phyloP scores from a whole-genome alignment of 306 rosid genomes.

The Rubus parviflorus region DNA sequence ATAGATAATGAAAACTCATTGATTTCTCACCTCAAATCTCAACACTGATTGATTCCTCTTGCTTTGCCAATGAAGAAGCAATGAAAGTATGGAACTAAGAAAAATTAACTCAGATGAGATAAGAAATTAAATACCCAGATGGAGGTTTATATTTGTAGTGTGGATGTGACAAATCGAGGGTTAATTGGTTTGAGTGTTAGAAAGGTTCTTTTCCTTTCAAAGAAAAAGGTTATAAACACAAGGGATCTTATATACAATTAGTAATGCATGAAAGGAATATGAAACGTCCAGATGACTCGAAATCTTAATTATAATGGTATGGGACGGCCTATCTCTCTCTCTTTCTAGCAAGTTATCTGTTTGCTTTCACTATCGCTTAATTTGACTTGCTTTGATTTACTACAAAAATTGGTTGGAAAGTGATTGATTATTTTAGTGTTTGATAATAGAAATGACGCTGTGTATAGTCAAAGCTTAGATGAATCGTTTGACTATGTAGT shows the following conservation, averaged over 20 bases:
- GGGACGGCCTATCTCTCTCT: constrained; percentile 37
- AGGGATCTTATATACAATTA: constrained; percentile 20
- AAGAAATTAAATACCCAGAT: neutral
- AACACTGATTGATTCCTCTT: neutral
- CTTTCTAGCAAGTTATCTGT: constrained; percentile 26
- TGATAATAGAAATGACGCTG: neutral
- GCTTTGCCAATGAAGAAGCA: neutral
- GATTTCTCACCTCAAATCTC: constrained; percentile 1
- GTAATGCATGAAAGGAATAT: constrained; percentile 42
- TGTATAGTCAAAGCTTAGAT: constrained; percentile 3
- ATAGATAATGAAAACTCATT: neutral
- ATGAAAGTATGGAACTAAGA: neutral
- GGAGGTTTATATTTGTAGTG: neutral
- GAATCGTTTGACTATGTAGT: neutral
- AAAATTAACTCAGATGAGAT: neutral
- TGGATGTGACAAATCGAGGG: neutral
- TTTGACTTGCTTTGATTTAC: constrained; percentile 36
- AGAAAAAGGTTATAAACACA: constrained; percentile 27
- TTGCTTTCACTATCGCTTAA: constrained; percentile 49
- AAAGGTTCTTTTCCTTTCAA: constrained; percentile 28
- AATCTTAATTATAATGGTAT: constrained; percentile 5
- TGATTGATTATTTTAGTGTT: constrained; percentile 14
- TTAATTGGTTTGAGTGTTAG: constrained; percentile 27
- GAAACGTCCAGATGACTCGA: constrained; percentile 39
- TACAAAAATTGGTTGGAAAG: constrained; percentile 14